Conservation (phyloP, 169 alveolate species). For the Plasmodium fragile region DNA sequence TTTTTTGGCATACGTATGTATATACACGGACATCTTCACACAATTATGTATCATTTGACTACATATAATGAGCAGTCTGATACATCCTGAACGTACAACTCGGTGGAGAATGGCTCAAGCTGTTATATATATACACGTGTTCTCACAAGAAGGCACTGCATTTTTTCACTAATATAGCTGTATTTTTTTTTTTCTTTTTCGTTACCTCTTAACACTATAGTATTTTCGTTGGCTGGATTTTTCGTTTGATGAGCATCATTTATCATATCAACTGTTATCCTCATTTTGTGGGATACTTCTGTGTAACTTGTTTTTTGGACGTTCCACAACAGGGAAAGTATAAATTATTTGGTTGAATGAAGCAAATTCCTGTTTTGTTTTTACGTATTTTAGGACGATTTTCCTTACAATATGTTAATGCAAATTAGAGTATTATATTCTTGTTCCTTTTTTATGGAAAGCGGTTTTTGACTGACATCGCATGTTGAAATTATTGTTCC, state of each 20-base stretch:
- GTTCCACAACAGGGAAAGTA: not conserved
- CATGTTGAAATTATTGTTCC: not conserved
- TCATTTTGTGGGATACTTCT: slow-evolving; percentile 63
- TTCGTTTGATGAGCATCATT: slow-evolving; percentile 78
- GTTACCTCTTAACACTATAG: slow-evolving; percentile 79
- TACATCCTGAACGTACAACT: not conserved
- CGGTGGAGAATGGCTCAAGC: not conserved
- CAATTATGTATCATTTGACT: not conserved
- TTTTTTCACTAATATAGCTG: not conserved
- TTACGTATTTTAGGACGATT: not conserved
- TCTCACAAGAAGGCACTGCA: not conserved
- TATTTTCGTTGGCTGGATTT: slow-evolving; percentile 79
- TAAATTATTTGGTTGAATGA: not conserved
- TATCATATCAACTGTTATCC: slow-evolving; percentile 80
- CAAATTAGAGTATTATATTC: not conserved
- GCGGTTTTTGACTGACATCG: not conserved
- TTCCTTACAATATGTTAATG: not conserved
- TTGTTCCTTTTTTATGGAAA: not conserved
- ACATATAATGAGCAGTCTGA: not conserved
- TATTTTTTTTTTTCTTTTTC: not conserved
- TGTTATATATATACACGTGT: not conserved
- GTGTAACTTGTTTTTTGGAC: not conserved
- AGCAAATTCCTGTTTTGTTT: slow-evolving; percentile 1
- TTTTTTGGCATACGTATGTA: not conserved
- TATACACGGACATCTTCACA: not conserved